Conservation (phyloP, 805 yeast species). For the Wickerhamia fluorescens region DNA sequence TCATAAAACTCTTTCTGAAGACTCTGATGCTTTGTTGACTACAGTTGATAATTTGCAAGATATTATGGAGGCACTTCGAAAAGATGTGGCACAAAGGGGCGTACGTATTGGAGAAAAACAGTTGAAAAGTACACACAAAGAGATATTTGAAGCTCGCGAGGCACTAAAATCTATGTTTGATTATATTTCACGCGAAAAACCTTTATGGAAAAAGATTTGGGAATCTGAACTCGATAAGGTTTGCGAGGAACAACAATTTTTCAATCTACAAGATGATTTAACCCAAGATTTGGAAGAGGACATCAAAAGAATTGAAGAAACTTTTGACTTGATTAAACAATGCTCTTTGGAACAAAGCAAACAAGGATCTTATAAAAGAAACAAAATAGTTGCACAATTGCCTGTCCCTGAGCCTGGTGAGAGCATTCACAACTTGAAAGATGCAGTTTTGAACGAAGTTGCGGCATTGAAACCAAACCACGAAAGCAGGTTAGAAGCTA, state of each 20-base stretch:
- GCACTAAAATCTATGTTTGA: constrained; percentile 48
- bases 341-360: constrained; percentile 75
- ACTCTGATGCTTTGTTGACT: constrained; percentile 67
- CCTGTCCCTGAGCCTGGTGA: constrained; percentile 59
- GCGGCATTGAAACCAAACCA: constrained; percentile 76
- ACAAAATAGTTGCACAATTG: constrained; percentile 31
- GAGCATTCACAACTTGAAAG: constrained; percentile 52
- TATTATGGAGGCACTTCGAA: constrained; percentile 76
- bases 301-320: constrained; percentile 69
- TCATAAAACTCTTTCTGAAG: constrained; percentile 63
- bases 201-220: constrained; percentile 89
- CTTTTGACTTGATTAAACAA: constrained; percentile 72
- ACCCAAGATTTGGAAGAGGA: constrained; percentile 76
- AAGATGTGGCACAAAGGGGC: constrained; percentile 89
- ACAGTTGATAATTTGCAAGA: constrained; percentile 90
- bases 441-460: constrained; percentile 77
- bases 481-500: constrained; percentile 79
- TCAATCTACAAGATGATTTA: constrained; percentile 83
- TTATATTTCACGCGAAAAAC: constrained; percentile 64
- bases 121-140: constrained; percentile 56
- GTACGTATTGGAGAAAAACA: constrained; percentile 75
- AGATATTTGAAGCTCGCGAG: constrained; percentile 50
- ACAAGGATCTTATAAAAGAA: constrained; percentile 38
- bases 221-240: constrained; percentile 83
- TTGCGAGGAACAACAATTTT: constrained; percentile 89